phyloP scores from a whole-genome alignment of 139 green algal genomes.

The Micractinium sp. region DNA sequence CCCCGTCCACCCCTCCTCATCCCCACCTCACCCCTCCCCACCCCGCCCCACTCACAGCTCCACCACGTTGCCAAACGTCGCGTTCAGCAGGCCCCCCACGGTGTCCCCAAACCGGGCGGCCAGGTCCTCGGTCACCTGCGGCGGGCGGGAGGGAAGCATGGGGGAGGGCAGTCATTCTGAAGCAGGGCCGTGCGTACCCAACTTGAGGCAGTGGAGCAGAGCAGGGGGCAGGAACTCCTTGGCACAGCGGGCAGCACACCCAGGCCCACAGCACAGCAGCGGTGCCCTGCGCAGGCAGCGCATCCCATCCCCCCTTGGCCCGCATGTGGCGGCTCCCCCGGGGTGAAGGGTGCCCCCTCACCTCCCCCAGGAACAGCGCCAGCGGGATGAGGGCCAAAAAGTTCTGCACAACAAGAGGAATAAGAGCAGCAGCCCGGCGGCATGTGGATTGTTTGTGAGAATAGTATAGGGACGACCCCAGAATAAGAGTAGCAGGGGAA shows the following conservation, averaged over 20 bases:
- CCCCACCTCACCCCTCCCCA: neutral
- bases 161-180: neutral
- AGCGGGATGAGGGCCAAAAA: conserved; percentile 84
- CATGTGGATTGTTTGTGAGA: neutral
- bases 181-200: too few relatives aligned
- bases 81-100: conserved; percentile 82
- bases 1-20: too few relatives aligned
- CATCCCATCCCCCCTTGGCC: neutral
- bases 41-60: conserved; percentile 68
- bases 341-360: neutral
- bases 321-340: neutral
- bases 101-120: conserved; percentile 78
- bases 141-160: too few relatives aligned
- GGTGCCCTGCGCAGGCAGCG: too few relatives aligned
- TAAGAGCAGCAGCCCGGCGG: neutral
- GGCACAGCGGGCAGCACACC: too few relatives aligned
- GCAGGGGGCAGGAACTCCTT: too few relatives aligned
- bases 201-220: neutral
- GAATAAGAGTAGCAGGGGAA: neutral
- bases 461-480: neutral
- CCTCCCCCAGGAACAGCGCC: conserved; percentile 88
- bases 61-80: conserved; percentile 94
- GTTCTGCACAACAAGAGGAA: conserved; percentile 62
- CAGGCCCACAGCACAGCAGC: too few relatives aligned
- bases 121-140: conserved; percentile 83